Evolutionary conservation across 2,329 filamentous ascomycete genomes (phyloP), one percentile per base, ranked within the genome.

Genomic region (Cladosporium cucumerinum): DNA sequence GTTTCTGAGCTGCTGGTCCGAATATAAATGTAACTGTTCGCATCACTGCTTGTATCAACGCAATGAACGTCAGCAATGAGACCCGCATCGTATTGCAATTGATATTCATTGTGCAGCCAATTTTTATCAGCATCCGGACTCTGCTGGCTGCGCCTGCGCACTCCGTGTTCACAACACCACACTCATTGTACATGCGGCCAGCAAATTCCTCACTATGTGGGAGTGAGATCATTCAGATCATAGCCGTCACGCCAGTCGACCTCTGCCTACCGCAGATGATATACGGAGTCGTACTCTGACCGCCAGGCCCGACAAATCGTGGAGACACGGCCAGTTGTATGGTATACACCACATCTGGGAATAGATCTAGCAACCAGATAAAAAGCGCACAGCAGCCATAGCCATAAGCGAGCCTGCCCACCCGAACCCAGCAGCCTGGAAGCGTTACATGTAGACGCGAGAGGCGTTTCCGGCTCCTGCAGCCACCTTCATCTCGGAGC

Each of bases 401-500:
- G 16, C 58, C 46, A 26, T 36, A 23, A 51, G 28, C 46, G 36
- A 18, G 28, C 58, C 43, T 12, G n/a, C 28, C 23, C 43, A 26
- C 28, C 28, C 30, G 43, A 28, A 16, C 49, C 60, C 60, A 21
- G 16, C 60, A 46, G 60, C 49, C 34, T 43, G 60, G 60, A 62
- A 62, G 49, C 34, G 49, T 62, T 39, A 48, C 48, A 25, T 30
- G 18, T 43, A 39, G 46, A 61, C 26, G 23, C 10, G 46, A 28
- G 34, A 55, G 34, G 60, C 48, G 49, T 25, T 12, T 5, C 49
- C 60, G 58, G 49, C 34, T 55, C 49, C 60, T 62, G 60, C 60
- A 62, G 49, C 60, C 60, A 62, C 60, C 16, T 5, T 61, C 46
- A 39, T 61, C 59, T 61, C 30, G 59, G 59, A 39, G 21, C 32